Percentiles rank a stretch among this genome's conserved stretches.
Evolutionary conservation across 225 moss, liverwort and hornwort genomes (phyloP).

Genomic region (Marchantia paleacea): DNA sequence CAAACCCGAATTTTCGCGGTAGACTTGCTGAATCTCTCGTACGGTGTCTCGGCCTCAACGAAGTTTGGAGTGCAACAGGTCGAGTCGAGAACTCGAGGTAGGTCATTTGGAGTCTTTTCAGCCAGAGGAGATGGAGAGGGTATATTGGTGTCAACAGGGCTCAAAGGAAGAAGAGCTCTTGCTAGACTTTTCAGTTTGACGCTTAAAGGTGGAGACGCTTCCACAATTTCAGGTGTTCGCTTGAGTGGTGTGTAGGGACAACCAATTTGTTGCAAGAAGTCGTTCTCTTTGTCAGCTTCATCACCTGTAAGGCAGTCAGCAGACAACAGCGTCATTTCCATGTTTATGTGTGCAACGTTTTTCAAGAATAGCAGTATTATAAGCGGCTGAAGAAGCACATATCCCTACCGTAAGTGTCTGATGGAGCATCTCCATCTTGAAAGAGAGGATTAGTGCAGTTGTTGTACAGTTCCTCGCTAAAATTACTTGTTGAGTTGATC

Average conservation of each 20-base stretch:
- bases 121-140: background rate
- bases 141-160: background rate
- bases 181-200: constrained; percentile 13
- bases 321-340: background rate
- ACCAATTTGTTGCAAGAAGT: constrained; percentile 5
- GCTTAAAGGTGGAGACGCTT: constrained; percentile 38
- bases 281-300: constrained; percentile 36
- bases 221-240: background rate
- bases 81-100: background rate
- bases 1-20: constrained; percentile 28
- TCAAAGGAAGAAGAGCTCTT: constrained; percentile 2
- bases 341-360: background rate
- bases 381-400: background rate
- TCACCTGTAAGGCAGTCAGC: constrained; percentile 2
- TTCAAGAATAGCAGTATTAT: background rate
- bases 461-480: constrained; percentile 9
- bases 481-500: background rate
- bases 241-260: constrained; percentile 4
- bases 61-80: background rate
- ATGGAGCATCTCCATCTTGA: constrained; percentile 9
- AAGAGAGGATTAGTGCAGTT: constrained; percentile 18
- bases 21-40: constrained; percentile 25
- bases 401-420: background rate
- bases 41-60: constrained; percentile 20
- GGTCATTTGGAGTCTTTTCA: background rate